Conservation (phyloP, 2,329 filamentous ascomycete genomes). For the Xylaria sp. region DNA sequence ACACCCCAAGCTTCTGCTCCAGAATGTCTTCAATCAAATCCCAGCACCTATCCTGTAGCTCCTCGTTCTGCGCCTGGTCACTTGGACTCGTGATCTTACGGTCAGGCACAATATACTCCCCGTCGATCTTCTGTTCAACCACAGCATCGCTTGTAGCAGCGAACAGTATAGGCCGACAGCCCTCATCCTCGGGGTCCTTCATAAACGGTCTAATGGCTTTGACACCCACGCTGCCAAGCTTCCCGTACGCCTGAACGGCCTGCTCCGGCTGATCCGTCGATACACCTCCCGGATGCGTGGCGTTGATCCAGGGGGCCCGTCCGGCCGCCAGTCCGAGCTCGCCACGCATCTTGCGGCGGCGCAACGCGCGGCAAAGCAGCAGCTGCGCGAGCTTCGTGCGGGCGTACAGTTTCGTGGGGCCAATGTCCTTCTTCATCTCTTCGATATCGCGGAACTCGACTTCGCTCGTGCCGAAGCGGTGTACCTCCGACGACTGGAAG, state of each 20-base stretch:
- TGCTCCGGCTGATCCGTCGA: conserved; percentile 54
- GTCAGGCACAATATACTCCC: conserved; percentile 61
- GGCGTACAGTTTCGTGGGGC: conserved; percentile 59
- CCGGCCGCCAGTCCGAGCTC: conserved; percentile 49
- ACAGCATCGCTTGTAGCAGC: conserved; percentile 59
- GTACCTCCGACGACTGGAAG: conserved; percentile 60
- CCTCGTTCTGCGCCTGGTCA: conserved; percentile 56
- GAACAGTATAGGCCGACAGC: conserved; percentile 60
- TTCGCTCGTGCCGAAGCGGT: conserved; percentile 50
- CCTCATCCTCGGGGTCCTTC: conserved; percentile 60
- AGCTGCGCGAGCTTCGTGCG: conserved; percentile 62
- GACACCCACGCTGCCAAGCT: conserved; percentile 58
- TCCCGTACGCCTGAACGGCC: conserved; percentile 61
- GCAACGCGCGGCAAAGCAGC: conserved; percentile 57
- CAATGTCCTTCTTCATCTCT: conserved; percentile 62
- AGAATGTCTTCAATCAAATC: conserved; percentile 57
- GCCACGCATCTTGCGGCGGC: conserved; percentile 52
- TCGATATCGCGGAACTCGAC: conserved; percentile 56
- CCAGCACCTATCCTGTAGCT: conserved; percentile 58
- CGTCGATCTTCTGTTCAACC: conserved; percentile 56
- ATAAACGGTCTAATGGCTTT: conserved; percentile 56
- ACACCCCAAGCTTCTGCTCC: conserved; percentile 50
- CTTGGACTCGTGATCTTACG: conserved; percentile 57
- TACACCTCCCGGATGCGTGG: conserved; percentile 61
- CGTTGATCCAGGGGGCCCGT: conserved; percentile 57